Evolutionary conservation across 2,329 filamentous ascomycete species (phyloP).

Genomic region (Onygenales sp.): DNA sequence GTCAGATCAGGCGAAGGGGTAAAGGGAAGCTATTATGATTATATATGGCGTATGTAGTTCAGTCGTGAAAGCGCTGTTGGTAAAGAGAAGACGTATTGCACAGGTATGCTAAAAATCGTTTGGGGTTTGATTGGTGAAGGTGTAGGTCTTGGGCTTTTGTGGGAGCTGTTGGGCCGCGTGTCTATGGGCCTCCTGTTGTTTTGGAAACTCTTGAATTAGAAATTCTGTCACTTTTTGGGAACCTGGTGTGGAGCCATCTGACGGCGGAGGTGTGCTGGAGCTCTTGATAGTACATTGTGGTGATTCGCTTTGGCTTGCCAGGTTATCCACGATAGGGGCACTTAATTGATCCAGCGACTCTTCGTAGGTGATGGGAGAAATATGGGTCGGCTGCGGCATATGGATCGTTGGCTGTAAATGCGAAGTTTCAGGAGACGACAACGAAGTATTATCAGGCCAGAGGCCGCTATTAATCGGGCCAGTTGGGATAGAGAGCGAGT

Average conservation of each 20-base stretch:
- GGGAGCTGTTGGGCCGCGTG: slow-evolving; percentile 33
- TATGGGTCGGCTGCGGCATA: slow-evolving; percentile 23
- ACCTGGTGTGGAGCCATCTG: slow-evolving; percentile 6
- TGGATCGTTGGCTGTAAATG: slow-evolving; percentile 24
- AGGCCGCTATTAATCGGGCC: slow-evolving; percentile 30
- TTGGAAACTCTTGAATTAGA: slow-evolving; percentile 35
- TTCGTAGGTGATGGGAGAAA: slow-evolving; percentile 31
- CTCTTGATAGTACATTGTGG: slow-evolving; percentile 24
- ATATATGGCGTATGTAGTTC: background rate
- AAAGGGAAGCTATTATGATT: background rate
- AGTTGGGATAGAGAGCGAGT: slow-evolving; percentile 26
- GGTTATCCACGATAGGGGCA: slow-evolving; percentile 18
- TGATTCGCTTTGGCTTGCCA: slow-evolving; percentile 17
- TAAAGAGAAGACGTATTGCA: too few species aligned
- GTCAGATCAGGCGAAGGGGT: background rate
- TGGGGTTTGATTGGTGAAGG: slow-evolving; percentile 34
- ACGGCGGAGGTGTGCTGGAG: slow-evolving; percentile 18
- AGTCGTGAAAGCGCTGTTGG: background rate
- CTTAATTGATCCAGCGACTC: slow-evolving; percentile 21
- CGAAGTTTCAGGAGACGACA: slow-evolving; percentile 31
- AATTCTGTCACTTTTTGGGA: slow-evolving; percentile 29
- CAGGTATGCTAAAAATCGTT: slow-evolving; percentile 21
- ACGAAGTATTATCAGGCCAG: slow-evolving; percentile 31
- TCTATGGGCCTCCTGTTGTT: slow-evolving; percentile 34
- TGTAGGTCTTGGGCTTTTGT: slow-evolving; percentile 34